phyloP scores from a whole-genome alignment of 2,329 filamentous ascomycete species.

The Hymenoscyphus scutula region DNA sequence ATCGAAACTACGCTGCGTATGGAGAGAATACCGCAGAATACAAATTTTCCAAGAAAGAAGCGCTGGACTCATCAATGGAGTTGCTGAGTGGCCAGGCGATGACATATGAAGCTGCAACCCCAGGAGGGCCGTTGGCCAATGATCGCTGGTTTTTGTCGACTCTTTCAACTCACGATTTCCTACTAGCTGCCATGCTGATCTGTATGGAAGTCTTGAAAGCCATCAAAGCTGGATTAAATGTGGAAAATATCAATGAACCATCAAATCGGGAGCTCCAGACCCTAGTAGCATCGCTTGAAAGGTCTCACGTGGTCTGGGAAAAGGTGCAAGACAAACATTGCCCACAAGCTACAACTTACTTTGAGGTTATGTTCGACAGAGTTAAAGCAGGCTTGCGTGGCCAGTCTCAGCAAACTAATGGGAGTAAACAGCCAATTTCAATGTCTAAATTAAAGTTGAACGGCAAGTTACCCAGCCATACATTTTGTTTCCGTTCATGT shows the following conservation, averaged over 20 bases:
- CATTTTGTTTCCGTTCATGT: not conserved
- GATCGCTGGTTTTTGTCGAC: slow-evolving; percentile 58
- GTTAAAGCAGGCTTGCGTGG: slow-evolving; percentile 15
- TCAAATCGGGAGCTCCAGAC: slow-evolving; percentile 3
- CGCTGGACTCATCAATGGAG: slow-evolving; percentile 48
- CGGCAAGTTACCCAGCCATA: not conserved
- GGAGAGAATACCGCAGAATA: slow-evolving; percentile 44
- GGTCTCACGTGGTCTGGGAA: slow-evolving; percentile 16
- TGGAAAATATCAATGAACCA: slow-evolving; percentile 9
- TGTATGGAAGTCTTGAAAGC: slow-evolving; percentile 43
- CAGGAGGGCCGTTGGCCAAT: slow-evolving; percentile 51
- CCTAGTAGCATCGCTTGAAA: slow-evolving; percentile 22
- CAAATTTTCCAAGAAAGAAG: slow-evolving; percentile 51
- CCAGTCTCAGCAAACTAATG: not conserved
- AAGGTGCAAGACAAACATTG: not conserved
- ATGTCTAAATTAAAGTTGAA: not conserved
- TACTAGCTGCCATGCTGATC: slow-evolving; percentile 60
- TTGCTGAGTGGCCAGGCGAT: slow-evolving; percentile 48
- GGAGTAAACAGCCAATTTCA: not conserved
- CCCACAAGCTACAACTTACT: slow-evolving; percentile 17
- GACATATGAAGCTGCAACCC: slow-evolving; percentile 47
- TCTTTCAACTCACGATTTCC: slow-evolving; percentile 58
- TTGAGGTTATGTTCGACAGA: slow-evolving; percentile 26
- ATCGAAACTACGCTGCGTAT: slow-evolving; percentile 52
- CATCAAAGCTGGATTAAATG: slow-evolving; percentile 9